Evolutionary conservation across 116 monocot species (phyloP), one percentile per base, ranked within the genome.

Genomic region (Thalassia testudinum): DNA sequence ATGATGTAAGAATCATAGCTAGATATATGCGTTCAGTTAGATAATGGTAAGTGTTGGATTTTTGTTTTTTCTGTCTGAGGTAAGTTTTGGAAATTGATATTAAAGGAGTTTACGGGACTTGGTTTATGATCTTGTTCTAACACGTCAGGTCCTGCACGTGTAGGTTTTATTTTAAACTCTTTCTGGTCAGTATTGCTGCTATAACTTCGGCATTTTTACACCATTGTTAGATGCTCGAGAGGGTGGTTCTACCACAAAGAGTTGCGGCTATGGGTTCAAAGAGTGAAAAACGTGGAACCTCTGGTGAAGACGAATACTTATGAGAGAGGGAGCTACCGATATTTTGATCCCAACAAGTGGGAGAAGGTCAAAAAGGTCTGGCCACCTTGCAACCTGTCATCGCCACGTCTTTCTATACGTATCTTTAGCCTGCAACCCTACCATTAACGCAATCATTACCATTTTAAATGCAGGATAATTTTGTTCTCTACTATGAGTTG

Each of bases 161-260:
- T n/a, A n/a, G n/a, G 30, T 34, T 5, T 34, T 34, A 5, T 34
- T 34, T 5, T 34, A 34, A 10, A 34, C n/a, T 34, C 30, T 34
- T 34, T 34, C 3, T 34, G 10, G 30, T 34, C 10, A 34, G 6
- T 3, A 34, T 3, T 34, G 6, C 30, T 34, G 30, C 30, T 34
- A 34, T 34, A 34, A 34, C 10, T 5, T 34, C 10, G 3, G 30
- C 6, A 34, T 34, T 10, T 34, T 34, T 34, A 10, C 30, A 34
- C 10, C 30, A 45, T 45, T 45, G 45, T 56, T 49, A 91, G 91
- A 56, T 69, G 72, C 59, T 52, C 63, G 25, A 70, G 79, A 54
- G 74, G 76, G 42, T 91, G 91, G 91, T 76, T 79, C 47, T 91
- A 77, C 57, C 82, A 85, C 65, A 85, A 68, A 40, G 85, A 82